These are phyloP conservation scores for Phialophora tarda DNA, from an alignment of 2,329 filamentous ascomycete genomes.

Conservation along the genomic window DNA sequence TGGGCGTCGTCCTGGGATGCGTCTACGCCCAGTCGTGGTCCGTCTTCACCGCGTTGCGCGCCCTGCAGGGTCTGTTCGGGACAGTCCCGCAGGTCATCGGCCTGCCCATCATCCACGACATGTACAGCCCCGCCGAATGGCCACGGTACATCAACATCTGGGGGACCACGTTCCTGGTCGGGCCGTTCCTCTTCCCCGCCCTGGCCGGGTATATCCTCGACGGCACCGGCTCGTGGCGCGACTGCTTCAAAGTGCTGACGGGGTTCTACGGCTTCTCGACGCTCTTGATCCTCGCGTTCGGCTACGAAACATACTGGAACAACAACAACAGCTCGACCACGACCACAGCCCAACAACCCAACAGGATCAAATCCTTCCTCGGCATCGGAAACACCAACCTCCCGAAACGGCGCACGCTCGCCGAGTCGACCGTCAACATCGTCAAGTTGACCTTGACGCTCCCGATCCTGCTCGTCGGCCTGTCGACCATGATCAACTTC, in stretches of 20 bases:
- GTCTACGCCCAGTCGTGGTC: constrained; percentile 48
- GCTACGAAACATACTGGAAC: constrained; percentile 46
- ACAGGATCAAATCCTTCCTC: constrained; percentile 41
- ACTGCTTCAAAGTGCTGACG: constrained; percentile 46
- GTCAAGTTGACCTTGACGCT: constrained; percentile 41
- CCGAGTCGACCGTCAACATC: constrained; percentile 41
- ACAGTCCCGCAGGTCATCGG: constrained; percentile 50
- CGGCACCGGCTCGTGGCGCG: constrained; percentile 42
- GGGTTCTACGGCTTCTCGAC: constrained; percentile 47
- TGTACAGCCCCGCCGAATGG: constrained; percentile 46
- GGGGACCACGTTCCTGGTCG: constrained; percentile 48
- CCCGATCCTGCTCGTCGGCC: constrained; percentile 26
- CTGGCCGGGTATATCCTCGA: constrained; percentile 48
- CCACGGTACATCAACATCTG: constrained; percentile 50
- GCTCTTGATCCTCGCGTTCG: constrained; percentile 44
- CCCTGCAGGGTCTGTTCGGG: constrained; percentile 48
- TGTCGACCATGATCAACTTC: constrained; percentile 47
- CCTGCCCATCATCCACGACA: constrained; percentile 49
- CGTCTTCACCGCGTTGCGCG: constrained; percentile 49
- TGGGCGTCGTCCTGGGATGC: constrained; percentile 49
- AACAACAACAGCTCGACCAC: not conserved
- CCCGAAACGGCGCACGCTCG: constrained; percentile 40
- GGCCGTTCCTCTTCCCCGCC: constrained; percentile 47
- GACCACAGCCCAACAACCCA: constrained; percentile 24
- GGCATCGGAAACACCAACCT: constrained; percentile 44